phyloP scores from a whole-genome alignment of 1,139 yeast genomes.

The Kurtzmaniella natalensis region DNA sequence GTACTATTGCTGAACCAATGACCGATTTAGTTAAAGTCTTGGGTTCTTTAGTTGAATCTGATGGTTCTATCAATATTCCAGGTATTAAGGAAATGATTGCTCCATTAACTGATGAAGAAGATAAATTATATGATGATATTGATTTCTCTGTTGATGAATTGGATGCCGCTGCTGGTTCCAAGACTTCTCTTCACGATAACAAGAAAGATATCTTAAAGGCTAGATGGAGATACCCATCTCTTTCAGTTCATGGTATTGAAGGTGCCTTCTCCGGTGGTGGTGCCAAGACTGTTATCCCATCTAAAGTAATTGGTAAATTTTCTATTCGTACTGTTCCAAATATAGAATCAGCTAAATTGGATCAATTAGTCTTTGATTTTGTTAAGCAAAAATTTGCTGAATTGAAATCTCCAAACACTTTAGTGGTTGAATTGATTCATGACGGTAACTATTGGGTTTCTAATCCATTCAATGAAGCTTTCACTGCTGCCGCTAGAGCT shows the following conservation, averaged over 20 bases:
- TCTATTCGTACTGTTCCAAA: slow-evolving; percentile 96
- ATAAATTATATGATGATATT: slow-evolving; percentile 72
- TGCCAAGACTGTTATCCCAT: slow-evolving; percentile 97
- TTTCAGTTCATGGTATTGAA: slow-evolving; percentile 94
- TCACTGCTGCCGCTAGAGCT: slow-evolving; percentile 92
- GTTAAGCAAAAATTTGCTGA: slow-evolving; percentile 60
- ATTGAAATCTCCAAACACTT: slow-evolving; percentile 71
- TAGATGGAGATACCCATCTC: slow-evolving; percentile 97
- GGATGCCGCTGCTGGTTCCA: slow-evolving; percentile 83
- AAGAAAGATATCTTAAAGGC: slow-evolving; percentile 89
- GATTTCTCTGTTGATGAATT: slow-evolving; percentile 83
- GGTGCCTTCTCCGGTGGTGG: slow-evolving; percentile 96
- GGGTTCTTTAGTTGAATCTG: slow-evolving; percentile 68
- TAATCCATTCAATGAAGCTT: slow-evolving; percentile 88
- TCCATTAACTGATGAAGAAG: slow-evolving; percentile 79
- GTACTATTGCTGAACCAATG: slow-evolving; percentile 96
- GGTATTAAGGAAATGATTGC: slow-evolving; percentile 95
- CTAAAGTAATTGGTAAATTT: slow-evolving; percentile 90
- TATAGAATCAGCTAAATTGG: slow-evolving; percentile 76
- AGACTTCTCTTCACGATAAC: slow-evolving; percentile 71
- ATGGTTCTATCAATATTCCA: slow-evolving; percentile 81
- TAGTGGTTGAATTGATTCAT: slow-evolving; percentile 74
- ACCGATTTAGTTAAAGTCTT: slow-evolving; percentile 80
- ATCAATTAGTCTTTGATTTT: slow-evolving; percentile 69
- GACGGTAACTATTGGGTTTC: slow-evolving; percentile 97